Conservation (phyloP, 331 rosid genomes). For the Ulmus americana region DNA sequence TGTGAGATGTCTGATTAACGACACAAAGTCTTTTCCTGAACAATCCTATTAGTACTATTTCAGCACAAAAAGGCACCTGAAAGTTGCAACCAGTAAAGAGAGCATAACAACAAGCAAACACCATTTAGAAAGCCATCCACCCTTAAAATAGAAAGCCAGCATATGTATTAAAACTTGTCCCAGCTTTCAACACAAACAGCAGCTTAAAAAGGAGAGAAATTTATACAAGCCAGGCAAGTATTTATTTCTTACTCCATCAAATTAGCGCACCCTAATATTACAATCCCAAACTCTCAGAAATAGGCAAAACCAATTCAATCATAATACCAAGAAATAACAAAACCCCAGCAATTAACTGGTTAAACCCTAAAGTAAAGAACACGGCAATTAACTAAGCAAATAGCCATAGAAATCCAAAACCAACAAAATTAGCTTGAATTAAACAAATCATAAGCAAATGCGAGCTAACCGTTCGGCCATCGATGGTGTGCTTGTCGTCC, state of each 20-base stretch:
- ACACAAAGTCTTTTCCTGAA: neutral
- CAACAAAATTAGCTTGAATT: neutral
- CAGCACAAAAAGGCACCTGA: neutral
- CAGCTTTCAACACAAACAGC: too few relatives aligned
- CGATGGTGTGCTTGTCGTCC: slow-evolving; percentile 52
- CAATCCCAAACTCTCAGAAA: slow-evolving; percentile 2
- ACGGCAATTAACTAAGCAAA: neutral
- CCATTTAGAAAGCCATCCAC: neutral
- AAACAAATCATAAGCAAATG: slow-evolving; percentile 11
- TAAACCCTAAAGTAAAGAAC: neutral
- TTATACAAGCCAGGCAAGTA: too few relatives aligned
- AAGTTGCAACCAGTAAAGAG: neutral
- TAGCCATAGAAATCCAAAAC: neutral
- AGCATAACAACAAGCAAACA: neutral
- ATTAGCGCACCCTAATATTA: neutral
- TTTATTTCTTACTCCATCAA: too few relatives aligned
- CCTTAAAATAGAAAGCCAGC: too few relatives aligned
- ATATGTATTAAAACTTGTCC: too few relatives aligned
- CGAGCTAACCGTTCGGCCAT: slow-evolving; percentile 45
- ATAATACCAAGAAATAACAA: neutral
- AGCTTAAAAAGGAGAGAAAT: too few relatives aligned
- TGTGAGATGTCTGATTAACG: neutral
- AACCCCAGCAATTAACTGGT: neutral
- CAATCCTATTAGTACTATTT: neutral
- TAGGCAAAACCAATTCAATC: slow-evolving; percentile 3